These are phyloP conservation scores for Hysterangium stoloniferum DNA, from an alignment of 768 basidiomycete genomes.

Conservation along the genomic window DNA sequence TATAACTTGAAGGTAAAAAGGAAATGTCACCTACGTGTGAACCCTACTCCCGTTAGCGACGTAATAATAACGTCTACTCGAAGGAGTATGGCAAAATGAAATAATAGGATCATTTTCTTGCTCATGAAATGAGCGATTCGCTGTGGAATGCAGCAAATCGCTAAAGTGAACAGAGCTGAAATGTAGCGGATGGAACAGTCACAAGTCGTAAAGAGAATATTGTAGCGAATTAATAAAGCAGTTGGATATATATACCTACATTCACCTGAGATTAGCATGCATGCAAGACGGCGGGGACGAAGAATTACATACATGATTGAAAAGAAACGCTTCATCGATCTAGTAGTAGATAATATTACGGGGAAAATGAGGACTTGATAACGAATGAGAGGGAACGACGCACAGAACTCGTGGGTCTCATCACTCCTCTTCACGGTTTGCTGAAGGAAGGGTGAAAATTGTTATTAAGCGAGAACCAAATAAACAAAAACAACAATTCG, in stretches of 20 bases:
- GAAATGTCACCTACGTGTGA: conserved; percentile 45
- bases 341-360: conserved; percentile 1
- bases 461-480: conserved; percentile 24
- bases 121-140: conserved; percentile 81
- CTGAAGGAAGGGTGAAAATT: conserved; percentile 41
- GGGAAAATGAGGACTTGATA: conserved; percentile 9
- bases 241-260: too few relatives aligned
- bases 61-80: conserved; percentile 20
- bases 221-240: too few relatives aligned
- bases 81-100: conserved; percentile 36
- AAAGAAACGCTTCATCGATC: conserved; percentile 19
- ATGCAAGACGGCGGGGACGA: too few relatives aligned
- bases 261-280: too few relatives aligned
- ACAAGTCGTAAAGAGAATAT: not conserved
- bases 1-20: not conserved
- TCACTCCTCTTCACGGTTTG: conserved; percentile 94
- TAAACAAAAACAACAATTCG: conserved; percentile 36
- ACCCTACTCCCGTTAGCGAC: conserved; percentile 32
- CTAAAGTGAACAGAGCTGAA: conserved; percentile 78
- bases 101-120: conserved; percentile 42
- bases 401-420: conserved; percentile 96
- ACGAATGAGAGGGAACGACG: conserved; percentile 16
- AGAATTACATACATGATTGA: conserved; percentile 25
- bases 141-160: conserved; percentile 60
- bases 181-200: not conserved